Conservation (phyloP, 148 eudicot species). For the Oxyria digyna region DNA sequence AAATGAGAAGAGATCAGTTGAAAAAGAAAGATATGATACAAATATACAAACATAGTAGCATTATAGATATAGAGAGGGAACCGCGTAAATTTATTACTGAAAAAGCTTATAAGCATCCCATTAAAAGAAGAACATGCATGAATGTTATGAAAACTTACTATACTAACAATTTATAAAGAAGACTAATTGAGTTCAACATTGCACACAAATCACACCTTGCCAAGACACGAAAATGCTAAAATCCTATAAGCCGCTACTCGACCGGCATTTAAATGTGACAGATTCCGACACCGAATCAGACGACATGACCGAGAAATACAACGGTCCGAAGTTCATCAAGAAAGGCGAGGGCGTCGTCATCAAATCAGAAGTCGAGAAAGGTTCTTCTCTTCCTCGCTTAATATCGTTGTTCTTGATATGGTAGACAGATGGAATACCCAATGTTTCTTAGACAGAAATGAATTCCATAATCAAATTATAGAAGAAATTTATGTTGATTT, state of each 20-base stretch:
- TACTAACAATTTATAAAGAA: neutral
- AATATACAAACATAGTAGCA: too few species aligned
- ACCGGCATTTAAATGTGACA: neutral
- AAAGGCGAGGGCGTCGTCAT: neutral
- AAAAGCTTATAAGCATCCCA: too few species aligned
- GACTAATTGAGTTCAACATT: neutral
- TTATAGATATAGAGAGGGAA: too few species aligned
- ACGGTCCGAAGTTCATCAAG: neutral
- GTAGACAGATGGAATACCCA: too few species aligned
- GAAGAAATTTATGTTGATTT: too few species aligned
- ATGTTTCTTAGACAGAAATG: too few species aligned
- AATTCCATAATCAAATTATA: too few species aligned
- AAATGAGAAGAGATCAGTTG: too few species aligned
- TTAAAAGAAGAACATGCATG: neutral
- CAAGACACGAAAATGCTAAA: neutral
- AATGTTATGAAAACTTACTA: neutral
- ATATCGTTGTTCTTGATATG: neutral
- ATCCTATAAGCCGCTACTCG: neutral
- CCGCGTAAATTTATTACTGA: too few species aligned
- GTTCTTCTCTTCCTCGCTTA: neutral
- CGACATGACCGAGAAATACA: neutral
- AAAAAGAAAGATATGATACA: too few species aligned
- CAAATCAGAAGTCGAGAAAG: neutral
- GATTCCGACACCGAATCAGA: constrained; percentile 8
- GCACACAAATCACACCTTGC: neutral